Evolutionary conservation across 2,329 filamentous ascomycete species (phyloP).

Genomic region (Scleromitrula shiraiana): DNA sequence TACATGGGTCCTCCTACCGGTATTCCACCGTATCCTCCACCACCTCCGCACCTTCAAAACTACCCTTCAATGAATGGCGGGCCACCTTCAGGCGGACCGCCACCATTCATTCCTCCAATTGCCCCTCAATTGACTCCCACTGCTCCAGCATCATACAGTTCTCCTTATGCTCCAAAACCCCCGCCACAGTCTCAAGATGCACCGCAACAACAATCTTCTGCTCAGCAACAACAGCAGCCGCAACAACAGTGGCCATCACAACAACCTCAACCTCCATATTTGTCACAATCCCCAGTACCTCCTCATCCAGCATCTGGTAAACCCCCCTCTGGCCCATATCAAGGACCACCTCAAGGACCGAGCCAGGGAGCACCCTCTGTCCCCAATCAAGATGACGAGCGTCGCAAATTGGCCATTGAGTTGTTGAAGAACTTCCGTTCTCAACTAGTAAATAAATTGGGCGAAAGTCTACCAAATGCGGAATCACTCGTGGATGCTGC

Average conservation of each 20-base stretch:
- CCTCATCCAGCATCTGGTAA: constrained; percentile 1
- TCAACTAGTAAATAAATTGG: constrained; percentile 16
- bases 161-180: constrained; percentile 29
- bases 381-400: neutral
- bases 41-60: constrained; percentile 1
- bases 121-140: constrained; percentile 19
- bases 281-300: neutral
- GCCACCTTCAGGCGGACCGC: constrained; percentile 10
- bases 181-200: constrained; percentile 9
- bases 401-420: neutral
- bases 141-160: constrained; percentile 24
- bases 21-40: constrained; percentile 8
- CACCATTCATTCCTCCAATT: constrained; percentile 15
- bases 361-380: neutral
- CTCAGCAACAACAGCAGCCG: constrained; percentile 1
- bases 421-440: constrained; percentile 23
- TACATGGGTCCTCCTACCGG: constrained; percentile 17
- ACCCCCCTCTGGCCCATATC: neutral
- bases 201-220: constrained; percentile 8
- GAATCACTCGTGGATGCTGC: constrained; percentile 27
- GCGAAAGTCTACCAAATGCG: constrained; percentile 15
- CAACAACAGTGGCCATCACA: neutral
- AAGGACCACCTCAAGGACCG: neutral
- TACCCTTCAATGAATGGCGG: constrained; percentile 12
- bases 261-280: constrained; percentile 5